A percentile compares a stretch with the other conserved stretches of the same genome.
Conservation (phyloP, 768 basidiomycete species). For the Rhodotorula diobovata region DNA sequence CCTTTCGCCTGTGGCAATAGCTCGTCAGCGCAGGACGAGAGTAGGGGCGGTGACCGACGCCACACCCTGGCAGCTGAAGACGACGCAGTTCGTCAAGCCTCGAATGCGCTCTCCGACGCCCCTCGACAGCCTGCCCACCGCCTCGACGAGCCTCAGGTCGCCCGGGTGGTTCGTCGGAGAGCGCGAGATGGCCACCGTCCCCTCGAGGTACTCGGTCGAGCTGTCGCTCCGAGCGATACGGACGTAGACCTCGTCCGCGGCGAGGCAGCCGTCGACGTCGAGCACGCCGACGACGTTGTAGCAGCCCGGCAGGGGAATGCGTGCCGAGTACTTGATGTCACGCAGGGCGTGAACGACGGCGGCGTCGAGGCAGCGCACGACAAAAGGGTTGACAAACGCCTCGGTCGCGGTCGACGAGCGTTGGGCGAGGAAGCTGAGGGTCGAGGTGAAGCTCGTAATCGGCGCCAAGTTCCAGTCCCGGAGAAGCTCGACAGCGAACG, state of each 20-base stretch:
- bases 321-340: slow-evolving; percentile 68
- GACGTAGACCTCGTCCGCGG: slow-evolving; percentile 54
- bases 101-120: neutral
- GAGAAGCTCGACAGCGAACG: neutral
- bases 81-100: slow-evolving; percentile 26
- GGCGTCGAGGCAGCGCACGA: slow-evolving; percentile 57
- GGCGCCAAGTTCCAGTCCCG: slow-evolving; percentile 7
- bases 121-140: slow-evolving; percentile 3
- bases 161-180: slow-evolving; percentile 73
- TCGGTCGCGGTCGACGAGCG: slow-evolving; percentile 48
- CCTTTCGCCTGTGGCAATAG: neutral
- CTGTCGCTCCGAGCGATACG: slow-evolving; percentile 50
- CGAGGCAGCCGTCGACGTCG: slow-evolving; percentile 57
- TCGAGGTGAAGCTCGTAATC: slow-evolving; percentile 58
- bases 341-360: slow-evolving; percentile 64
- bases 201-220: slow-evolving; percentile 59
- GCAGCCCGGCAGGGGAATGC: slow-evolving; percentile 66
- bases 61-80: slow-evolving; percentile 21
- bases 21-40: neutral
- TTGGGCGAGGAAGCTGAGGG: slow-evolving; percentile 53
- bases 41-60: neutral
- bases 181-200: slow-evolving; percentile 61
- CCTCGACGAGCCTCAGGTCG: slow-evolving; percentile 55
- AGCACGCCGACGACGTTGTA: slow-evolving; percentile 73
- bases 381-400: slow-evolving; percentile 49